Evolutionary conservation across 2,329 filamentous ascomycete species (phyloP).

Genomic region (Aspergillus carbonarius): DNA sequence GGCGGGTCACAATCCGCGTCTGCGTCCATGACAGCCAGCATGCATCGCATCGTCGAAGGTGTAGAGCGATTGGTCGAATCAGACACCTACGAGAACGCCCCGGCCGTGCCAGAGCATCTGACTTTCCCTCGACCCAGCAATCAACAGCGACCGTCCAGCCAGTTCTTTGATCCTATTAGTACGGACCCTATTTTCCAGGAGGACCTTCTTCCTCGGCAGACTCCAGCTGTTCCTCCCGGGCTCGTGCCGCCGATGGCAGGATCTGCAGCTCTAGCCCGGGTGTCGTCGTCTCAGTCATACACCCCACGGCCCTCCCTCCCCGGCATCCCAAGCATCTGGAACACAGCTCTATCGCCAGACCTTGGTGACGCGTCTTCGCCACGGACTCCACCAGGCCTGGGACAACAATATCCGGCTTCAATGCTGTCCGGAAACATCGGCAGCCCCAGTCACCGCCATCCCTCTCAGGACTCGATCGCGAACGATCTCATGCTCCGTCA

Average conservation of each 20-base stretch:
- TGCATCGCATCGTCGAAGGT: conserved; percentile 41
- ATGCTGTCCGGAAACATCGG: conserved; percentile 16
- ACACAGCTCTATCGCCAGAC: conserved; percentile 46
- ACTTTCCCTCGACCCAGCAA: conserved; percentile 23
- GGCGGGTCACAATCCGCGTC: conserved; percentile 51
- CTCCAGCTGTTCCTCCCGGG: conserved; percentile 36
- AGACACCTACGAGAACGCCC: conserved; percentile 39
- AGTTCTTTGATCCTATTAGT: conserved; percentile 22
- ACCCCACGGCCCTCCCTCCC: conserved; percentile 31
- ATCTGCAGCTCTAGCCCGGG: conserved; percentile 19
- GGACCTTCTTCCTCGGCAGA: conserved; percentile 22
- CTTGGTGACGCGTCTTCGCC: conserved; percentile 42
- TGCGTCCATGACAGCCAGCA: conserved; percentile 42
- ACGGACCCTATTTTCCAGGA: conserved; percentile 25
- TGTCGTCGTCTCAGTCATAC: conserved; percentile 32
- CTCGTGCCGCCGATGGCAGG: conserved; percentile 26
- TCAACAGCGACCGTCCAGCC: conserved; percentile 25
- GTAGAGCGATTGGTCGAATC: conserved; percentile 42
- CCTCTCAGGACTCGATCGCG: conserved; percentile 25
- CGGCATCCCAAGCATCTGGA: conserved; percentile 46
- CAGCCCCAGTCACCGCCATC: conserved; percentile 20
- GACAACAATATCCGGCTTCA: conserved; percentile 22
- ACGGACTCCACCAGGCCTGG: conserved; percentile 39
- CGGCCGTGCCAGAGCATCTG: conserved; percentile 27
- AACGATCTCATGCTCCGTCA: conserved; percentile 31